Evolutionary conservation across 306 rosid species (phyloP).

Genomic region (Pterocarpus santalinus): DNA sequence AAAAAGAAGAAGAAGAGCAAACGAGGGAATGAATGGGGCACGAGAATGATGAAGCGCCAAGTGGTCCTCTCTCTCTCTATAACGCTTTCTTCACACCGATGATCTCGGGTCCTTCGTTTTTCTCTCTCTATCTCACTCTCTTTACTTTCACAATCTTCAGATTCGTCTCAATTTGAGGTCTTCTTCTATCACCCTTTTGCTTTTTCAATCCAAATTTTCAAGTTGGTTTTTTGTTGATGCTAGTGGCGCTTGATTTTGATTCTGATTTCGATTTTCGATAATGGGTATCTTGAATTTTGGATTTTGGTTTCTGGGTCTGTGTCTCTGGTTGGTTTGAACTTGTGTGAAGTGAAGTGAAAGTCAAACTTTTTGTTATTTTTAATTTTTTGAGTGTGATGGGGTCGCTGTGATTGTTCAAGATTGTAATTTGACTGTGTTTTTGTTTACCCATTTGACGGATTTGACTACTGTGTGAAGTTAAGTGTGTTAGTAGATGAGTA

Average conservation of each 20-base stretch:
- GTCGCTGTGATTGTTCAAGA: constrained; percentile 35
- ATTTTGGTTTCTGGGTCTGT: constrained; percentile 31
- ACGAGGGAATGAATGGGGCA: constrained; percentile 47
- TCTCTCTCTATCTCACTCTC: constrained; percentile 45
- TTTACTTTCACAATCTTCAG: constrained; percentile 36
- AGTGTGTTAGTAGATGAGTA: constrained; percentile 45
- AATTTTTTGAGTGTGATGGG: constrained; percentile 35
- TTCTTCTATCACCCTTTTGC: constrained; percentile 26
- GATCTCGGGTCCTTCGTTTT: constrained; percentile 51
- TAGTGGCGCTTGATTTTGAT: constrained; percentile 35
- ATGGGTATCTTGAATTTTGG: constrained; percentile 19
- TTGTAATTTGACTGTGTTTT: constrained; percentile 40
- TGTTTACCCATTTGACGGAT: constrained; percentile 47
- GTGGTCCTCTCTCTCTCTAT: constrained; percentile 53
- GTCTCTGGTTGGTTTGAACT: constrained; percentile 46
- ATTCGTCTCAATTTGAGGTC: constrained; percentile 47
- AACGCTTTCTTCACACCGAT: constrained; percentile 55
- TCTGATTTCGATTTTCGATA: constrained; percentile 41
- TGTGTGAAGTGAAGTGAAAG: constrained; percentile 43
- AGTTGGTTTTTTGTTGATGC: constrained; percentile 36
- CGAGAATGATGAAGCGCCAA: constrained; percentile 55
- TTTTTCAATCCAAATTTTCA: constrained; percentile 39
- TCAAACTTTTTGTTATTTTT: constrained; percentile 2
- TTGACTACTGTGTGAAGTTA: constrained; percentile 45
- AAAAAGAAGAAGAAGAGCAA: neutral